phyloP scores from a whole-genome alignment of 306 rosid species.

The Cucumis cinereus region DNA sequence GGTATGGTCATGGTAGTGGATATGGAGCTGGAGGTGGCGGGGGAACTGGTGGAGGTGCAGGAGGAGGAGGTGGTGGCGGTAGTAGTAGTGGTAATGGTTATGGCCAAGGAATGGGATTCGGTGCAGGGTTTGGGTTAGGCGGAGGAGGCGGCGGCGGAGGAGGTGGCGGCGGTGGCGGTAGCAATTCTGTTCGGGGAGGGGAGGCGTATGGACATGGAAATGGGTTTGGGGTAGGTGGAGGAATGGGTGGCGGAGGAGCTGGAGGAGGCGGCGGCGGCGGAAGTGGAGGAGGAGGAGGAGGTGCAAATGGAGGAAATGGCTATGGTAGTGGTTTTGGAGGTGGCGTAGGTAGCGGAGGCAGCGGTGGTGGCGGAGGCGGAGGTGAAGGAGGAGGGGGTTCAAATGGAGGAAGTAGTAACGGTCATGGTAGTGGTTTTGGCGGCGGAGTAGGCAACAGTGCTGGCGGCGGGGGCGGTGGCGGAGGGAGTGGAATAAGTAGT shows the following conservation, averaged over 20 bases:
- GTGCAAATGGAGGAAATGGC: slow-evolving; percentile 1
- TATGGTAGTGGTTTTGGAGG: slow-evolving; percentile 1
- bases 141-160: not conserved
- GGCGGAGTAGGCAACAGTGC: not conserved
- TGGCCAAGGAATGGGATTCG: slow-evolving; percentile 3
- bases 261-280: not conserved
- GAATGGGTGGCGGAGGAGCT: not conserved
- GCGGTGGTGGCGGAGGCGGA: not conserved
- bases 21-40: not conserved
- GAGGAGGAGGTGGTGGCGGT: not conserved
- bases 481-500: not conserved
- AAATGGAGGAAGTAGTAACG: not conserved
- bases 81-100: not conserved
- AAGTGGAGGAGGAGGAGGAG: not conserved
- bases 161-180: not conserved
- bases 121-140: not conserved
- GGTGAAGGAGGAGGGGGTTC: not conserved
- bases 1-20: not conserved
- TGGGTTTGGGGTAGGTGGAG: slow-evolving; percentile 16
- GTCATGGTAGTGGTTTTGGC: not conserved
- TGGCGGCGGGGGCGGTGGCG: not conserved
- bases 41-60: not conserved
- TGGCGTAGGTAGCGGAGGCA: not conserved
- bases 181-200: not conserved
- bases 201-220: slow-evolving; percentile 18